phyloP scores from a whole-genome alignment of 306 rosid species.

The Lithocarpus polystachyus region DNA sequence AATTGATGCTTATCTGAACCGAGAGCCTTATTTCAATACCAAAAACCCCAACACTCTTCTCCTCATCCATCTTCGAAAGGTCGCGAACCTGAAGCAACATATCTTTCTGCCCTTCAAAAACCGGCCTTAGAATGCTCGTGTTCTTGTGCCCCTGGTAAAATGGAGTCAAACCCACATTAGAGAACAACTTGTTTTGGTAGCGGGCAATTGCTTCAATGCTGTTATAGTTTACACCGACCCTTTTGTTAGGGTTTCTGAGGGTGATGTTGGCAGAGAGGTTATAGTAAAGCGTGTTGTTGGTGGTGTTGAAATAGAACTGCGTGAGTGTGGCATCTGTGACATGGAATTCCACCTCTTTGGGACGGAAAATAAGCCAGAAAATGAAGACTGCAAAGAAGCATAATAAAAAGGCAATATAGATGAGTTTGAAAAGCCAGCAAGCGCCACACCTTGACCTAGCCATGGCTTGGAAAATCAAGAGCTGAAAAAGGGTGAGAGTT shows the following conservation, averaged over 20 bases:
- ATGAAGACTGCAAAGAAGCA: constrained; percentile 22
- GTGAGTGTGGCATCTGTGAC: constrained; percentile 48
- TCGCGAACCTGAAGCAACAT: constrained; percentile 13
- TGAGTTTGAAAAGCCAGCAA: constrained; percentile 12
- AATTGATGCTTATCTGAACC: constrained; percentile 52
- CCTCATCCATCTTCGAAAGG: constrained; percentile 22
- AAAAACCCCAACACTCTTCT: constrained; percentile 36
- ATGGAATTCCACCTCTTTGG: constrained; percentile 38
- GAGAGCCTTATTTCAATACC: constrained; percentile 48
- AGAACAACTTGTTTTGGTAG: constrained; percentile 38
- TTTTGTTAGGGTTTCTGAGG: constrained; percentile 61
- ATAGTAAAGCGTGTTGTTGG: constrained; percentile 33
- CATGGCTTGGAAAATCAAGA: neutral
- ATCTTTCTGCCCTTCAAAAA: constrained; percentile 42
- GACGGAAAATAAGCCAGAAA: constrained; percentile 48
- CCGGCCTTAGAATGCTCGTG: constrained; percentile 27
- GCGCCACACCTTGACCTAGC: neutral
- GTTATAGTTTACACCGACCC: constrained; percentile 62
- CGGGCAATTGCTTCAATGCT: constrained; percentile 48
- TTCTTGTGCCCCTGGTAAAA: constrained; percentile 72
- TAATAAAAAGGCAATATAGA: constrained; percentile 8
- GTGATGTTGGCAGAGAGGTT: constrained; percentile 45
- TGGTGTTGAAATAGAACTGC: constrained; percentile 30
- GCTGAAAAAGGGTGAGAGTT: no score
- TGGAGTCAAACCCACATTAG: neutral